Evolutionary conservation across 192 early-diverging fungal genomes (phyloP).

Genomic region (Coemansia sp.): DNA sequence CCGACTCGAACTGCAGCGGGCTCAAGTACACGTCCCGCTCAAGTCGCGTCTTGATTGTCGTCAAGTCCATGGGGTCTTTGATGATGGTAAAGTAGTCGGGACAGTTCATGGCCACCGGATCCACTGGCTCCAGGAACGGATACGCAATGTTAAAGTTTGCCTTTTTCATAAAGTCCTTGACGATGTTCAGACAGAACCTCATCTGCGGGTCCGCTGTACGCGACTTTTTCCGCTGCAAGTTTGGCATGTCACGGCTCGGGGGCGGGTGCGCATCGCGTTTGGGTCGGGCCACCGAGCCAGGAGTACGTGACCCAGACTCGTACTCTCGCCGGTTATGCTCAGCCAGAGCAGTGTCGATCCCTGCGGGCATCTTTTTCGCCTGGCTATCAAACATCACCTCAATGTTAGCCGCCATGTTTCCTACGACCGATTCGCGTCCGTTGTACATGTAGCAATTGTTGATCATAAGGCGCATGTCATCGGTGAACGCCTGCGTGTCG

Average conservation of each 20-base stretch:
- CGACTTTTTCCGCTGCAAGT: conserved; percentile 45
- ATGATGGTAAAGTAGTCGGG: conserved; percentile 84
- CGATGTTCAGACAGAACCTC: conserved; percentile 60
- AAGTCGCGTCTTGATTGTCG: conserved; percentile 71
- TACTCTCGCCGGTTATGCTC: conserved; percentile 42
- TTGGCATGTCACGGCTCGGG: conserved; percentile 56
- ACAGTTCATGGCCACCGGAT: conserved; percentile 76
- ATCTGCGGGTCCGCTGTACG: conserved; percentile 58
- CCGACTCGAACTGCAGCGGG: conserved; percentile 70
- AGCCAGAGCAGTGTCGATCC: conserved; percentile 52
- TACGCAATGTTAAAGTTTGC: conserved; percentile 66
- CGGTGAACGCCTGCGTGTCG: conserved; percentile 63
- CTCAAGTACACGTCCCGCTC: conserved; percentile 62
- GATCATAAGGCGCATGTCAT: conserved; percentile 72
- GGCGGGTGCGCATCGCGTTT: conserved; percentile 63
- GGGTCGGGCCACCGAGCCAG: conserved; percentile 58
- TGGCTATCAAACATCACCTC: conserved; percentile 68
- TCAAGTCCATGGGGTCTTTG: conserved; percentile 87
- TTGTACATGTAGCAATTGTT: conserved; percentile 82
- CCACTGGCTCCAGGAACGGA: conserved; percentile 83
- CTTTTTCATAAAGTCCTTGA: conserved; percentile 68
- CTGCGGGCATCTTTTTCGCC: conserved; percentile 67
- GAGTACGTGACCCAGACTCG: conserved; percentile 31
- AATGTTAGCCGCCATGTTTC: conserved; percentile 66
- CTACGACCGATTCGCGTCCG: conserved; percentile 68